Evolutionary conservation across 225 moss, liverwort and hornwort species (phyloP), one percentile per base, ranked within the genome.

Genomic region (Neckera pumila): DNA sequence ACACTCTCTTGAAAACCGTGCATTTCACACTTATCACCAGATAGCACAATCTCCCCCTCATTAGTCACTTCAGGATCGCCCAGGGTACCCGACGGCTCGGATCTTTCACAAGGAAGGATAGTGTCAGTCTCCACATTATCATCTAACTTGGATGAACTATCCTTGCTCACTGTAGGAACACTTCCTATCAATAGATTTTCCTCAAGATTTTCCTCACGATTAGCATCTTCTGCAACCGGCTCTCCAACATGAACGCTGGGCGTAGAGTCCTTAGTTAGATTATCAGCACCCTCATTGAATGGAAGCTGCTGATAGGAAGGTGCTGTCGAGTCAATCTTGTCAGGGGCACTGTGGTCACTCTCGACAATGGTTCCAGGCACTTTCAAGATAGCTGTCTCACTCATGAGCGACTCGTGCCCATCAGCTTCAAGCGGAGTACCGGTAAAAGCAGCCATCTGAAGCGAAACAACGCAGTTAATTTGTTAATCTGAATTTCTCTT

Each of bases 381-480:
- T 84, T 87, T 84, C 84, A 85, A 82, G 57, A 58, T 89, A 84
- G 89, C 65, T 49, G 81, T 73, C 76, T 81, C 84, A 89, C 69
- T 89, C 60, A 89, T 53, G 45, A 76, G 82, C 73, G 88, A 84
- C 76, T 89, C 86, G 66, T 89, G 89, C 80, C 81, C 90, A 81
- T 89, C 88, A 85, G 88, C 87, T 88, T 88, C 88, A 89, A 87
- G 83, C 84, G 86, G 89, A 86, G 91, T 78, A 87, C 76, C 83
- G 79, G 81, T 91, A 76, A 79, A 65, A 84, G 92, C 93, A 89
- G 80, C 80, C 65, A 92, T 80, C 87, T 93, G 92, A 89, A 92
- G 92, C 82, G 76, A 87, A 78, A 89, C 89, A 89, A 90, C 71
- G 71, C 43, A 81, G 77, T 81, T 89, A 66, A 84, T 77, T 84